A percentile compares a stretch with the other conserved stretches of the same genome.
Evolutionary conservation across 2,329 filamentous ascomycete species (phyloP).

Genomic region (Fusarium tuaranense): DNA sequence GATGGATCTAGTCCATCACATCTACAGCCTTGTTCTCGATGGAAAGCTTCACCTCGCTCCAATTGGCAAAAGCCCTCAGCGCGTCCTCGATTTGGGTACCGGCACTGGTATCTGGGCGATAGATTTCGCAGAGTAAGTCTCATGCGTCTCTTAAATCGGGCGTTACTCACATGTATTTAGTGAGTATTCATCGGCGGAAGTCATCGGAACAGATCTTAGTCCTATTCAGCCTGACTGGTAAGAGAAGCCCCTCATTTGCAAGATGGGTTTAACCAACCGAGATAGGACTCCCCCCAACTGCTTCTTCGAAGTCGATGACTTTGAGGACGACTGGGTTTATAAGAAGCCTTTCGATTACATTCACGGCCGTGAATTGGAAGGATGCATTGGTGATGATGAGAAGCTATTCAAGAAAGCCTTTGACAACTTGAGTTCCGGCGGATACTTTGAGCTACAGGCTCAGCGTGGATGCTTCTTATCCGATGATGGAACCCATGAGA

Average conservation of each 20-base stretch:
- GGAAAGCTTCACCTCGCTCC: slow-evolving; percentile 10
- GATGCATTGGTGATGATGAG: slow-evolving; percentile 3
- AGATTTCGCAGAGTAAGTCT: slow-evolving; percentile 12
- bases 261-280: accelerated
- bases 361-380: slow-evolving; percentile 24
- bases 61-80: not conserved
- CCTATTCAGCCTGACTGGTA: not conserved
- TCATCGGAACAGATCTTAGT: not conserved
- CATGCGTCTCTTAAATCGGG: not conserved
- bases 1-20: slow-evolving; percentile 21
- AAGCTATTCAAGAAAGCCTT: not conserved
- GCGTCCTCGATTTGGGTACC: slow-evolving; percentile 16
- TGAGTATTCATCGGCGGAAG: not conserved
- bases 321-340: slow-evolving; percentile 26
- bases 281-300: slow-evolving; percentile 24
- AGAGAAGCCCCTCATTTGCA: accelerated
- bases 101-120: slow-evolving; percentile 24
- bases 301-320: slow-evolving; percentile 25
- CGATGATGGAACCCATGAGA: slow-evolving; percentile 14
- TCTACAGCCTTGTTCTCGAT: slow-evolving; percentile 8
- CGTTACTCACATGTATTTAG: not conserved
- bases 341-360: slow-evolving; percentile 17
- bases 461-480: slow-evolving; percentile 4
- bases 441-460: slow-evolving; percentile 21
- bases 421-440: not conserved